A percentile compares a stretch with the other conserved stretches of the same genome.
Conservation (phyloP, 495 filamentous ascomycete species). For the Podospora comata region DNA sequence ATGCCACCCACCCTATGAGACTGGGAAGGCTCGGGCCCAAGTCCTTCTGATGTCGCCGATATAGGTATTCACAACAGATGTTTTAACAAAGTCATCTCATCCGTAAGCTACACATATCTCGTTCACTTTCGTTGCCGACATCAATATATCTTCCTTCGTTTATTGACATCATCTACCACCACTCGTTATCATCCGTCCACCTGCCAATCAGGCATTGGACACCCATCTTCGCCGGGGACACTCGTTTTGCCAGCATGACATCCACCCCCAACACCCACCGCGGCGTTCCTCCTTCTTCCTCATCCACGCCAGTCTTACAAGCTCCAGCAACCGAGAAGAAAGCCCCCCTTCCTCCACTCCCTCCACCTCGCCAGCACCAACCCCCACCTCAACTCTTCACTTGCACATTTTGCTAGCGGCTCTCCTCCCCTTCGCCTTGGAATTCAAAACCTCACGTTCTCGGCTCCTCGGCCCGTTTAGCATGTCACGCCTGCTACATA, state of each 20-base stretch:
- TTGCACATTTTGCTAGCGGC: conserved; percentile 49
- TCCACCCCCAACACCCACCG: background rate
- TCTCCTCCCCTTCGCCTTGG: conserved; percentile 14
- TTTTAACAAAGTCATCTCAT: background rate
- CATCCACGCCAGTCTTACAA: background rate
- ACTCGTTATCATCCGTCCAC: background rate
- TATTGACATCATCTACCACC: background rate
- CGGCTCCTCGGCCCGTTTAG: conserved; percentile 35
- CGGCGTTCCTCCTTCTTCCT: background rate
- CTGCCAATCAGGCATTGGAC: no score
- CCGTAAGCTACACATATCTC: background rate
- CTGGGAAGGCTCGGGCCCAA: background rate
- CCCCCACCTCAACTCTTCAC: conserved; percentile 33
- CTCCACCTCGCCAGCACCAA: conserved; percentile 6
- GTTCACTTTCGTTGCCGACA: background rate
- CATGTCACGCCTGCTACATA: conserved; percentile 40
- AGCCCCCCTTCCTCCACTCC: background rate
- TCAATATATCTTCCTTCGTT: background rate
- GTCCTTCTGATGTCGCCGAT: background rate
- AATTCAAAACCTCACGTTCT: conserved; percentile 16
- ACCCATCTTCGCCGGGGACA: background rate
- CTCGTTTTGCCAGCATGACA: background rate
- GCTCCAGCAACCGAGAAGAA: background rate
- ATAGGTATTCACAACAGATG: no score
- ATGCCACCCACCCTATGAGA: background rate